phyloP scores from a whole-genome alignment of 2,329 filamentous ascomycete species.

The Penicillium sp. region DNA sequence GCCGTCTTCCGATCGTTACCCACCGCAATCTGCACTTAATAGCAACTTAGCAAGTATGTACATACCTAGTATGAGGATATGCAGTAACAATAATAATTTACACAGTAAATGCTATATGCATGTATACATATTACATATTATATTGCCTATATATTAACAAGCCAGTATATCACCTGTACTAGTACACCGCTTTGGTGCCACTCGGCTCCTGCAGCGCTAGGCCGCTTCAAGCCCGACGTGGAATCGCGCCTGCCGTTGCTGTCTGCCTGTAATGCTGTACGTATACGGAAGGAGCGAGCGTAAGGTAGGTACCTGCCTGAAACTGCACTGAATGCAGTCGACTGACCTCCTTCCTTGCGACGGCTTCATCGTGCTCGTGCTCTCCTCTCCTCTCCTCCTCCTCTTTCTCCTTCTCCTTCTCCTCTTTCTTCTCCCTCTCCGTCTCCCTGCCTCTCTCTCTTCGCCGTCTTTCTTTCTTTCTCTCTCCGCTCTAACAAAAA shows the following conservation, averaged over 20 bases:
- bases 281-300: conserved; percentile 2
- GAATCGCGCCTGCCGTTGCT: background rate
- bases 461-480: background rate
- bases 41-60: background rate
- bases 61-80: background rate
- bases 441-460: background rate
- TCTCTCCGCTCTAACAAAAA: background rate
- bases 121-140: too few species aligned
- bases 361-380: background rate
- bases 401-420: background rate
- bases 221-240: background rate
- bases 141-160: too few species aligned
- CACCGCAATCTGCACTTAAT: too few species aligned
- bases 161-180: too few species aligned
- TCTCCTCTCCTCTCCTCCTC: too few species aligned
- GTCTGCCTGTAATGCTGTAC: background rate
- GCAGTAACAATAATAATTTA: background rate
- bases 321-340: conserved; percentile 1
- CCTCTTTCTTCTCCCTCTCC: background rate
- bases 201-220: background rate
- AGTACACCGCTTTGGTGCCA: conserved; percentile 11
- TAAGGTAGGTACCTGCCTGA: conserved; percentile 4
- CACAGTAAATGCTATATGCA: too few species aligned
- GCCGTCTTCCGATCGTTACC: conserved; percentile 11
- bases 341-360: background rate